Evolutionary conservation across 768 basidiomycete genomes (phyloP), one percentile per base, ranked within the genome.

Genomic region (Tulasnella sp.): DNA sequence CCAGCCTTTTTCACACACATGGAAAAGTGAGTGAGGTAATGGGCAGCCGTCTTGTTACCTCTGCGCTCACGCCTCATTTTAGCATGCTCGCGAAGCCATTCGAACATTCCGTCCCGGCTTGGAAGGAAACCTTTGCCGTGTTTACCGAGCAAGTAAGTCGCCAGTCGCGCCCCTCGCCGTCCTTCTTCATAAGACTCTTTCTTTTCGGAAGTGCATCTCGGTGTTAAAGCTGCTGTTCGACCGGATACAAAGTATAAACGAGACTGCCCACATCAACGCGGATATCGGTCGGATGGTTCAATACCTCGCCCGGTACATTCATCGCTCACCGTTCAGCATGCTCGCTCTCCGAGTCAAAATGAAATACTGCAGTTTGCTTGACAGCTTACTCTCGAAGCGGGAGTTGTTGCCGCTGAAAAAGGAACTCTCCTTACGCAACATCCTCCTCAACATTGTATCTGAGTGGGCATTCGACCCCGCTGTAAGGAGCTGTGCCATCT

Each of bases 171-270:
- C 30, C 41, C 23, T 34, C 42, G 10, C 8, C 19, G n/a, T 5
- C 17, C 17, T 53, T 8, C 52, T 15, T 34, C 8, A 8, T 41
- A 3, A 24, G 19, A 56, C 10, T 17, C 29, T 19, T 8, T 48
- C 53, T 50, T 48, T 65, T 64, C 51, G 61, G 27, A 68, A 94
- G 84, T 81, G 85, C 62, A 80, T 88, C 51, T 76, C 81, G 0
- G 81, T 94, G 27, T 72, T 94, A 49, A 87, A 86, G 65, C 76
- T 86, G 7, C 76, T 89, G 47, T 76, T 88, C n/a, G 88, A 91
- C 60, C 87, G 86, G 61, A 75, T 78, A 17, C 76, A 81, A 47
- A 73, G 74, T 21, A 73, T 76, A 8, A 70, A 79, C 24, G 82
- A 86, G 54, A 83, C 86, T 51, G 70, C 81, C 13, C 74, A 80